Evolutionary conservation across 1,284 basidiomycete genomes (phyloP), one percentile per base, ranked within the genome.

Genomic region (Leccinum subatratum): DNA sequence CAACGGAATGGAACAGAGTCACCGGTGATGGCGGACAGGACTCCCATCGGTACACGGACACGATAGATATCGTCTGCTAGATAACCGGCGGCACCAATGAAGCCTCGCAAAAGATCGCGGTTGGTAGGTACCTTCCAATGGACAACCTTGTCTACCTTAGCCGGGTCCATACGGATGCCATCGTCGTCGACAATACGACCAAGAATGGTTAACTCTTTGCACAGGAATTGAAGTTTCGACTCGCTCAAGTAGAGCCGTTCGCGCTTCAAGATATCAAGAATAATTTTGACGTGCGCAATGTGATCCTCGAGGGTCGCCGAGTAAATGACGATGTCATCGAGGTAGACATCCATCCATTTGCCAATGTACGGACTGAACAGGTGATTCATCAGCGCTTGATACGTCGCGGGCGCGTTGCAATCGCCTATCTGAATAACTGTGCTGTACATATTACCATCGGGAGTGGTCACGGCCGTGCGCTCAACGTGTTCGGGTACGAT

Each of bases 241-340:
- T 70, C 63, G 7, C 70, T 70, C 0, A 80, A 16, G 7, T 51
- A 51, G 1, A 80, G 68, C 51, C 72, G 72, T 22, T 79, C 65
- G 1, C 68, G 3, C 2, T 64, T 18, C 4, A 80, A 56, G 3
- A 77, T 72, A 0, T 77, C 70, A 1, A 81, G 66, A 0, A 82
- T 72, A 0, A 56, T 69, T 7, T 67, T 69, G 1, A 80, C 71
- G 61, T 77, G 75, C 11, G 71, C 8, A 2, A 78, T 64, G 60
- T 81, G 80, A 1, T 81, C 78, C 8, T 76, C 70, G 2, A 79
- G 62, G 0, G 72, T 74, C 11, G 78, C 66, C 0, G 76, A 77
- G 64, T 77, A 80, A 1, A 83, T 72, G 1, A 80, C 68, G 2
- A 81, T 77, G 30, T 82, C 73, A 64, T 81, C 71, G 0, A 77